Evolutionary conservation across 2,329 filamentous ascomycete genomes (phyloP).

Genomic region (Emergomyces pasteurianus): DNA sequence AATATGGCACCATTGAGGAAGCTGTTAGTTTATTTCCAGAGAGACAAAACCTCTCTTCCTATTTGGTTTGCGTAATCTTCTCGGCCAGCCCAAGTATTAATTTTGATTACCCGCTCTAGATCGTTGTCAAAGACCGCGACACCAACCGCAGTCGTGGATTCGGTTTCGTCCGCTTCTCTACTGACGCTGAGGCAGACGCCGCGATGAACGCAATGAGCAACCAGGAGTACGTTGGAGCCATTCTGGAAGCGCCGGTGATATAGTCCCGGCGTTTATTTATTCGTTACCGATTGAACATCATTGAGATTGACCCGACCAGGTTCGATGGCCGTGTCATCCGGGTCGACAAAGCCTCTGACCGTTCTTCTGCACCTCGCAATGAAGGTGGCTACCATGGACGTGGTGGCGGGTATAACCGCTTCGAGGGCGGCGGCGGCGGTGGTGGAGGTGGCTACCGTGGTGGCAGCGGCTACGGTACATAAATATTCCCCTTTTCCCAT

Average conservation of each 20-base stretch:
- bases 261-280: conserved; percentile 11
- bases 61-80: conserved; percentile 1
- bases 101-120: conserved; percentile 41
- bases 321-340: conserved; percentile 92
- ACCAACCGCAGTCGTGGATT: conserved; percentile 95
- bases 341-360: conserved; percentile 89
- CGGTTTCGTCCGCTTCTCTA: conserved; percentile 81
- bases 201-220: conserved; percentile 36
- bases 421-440: conserved; percentile 23
- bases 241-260: not conserved
- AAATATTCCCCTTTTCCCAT: not conserved
- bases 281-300: conserved; percentile 6
- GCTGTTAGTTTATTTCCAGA: conserved; percentile 54
- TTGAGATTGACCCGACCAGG: conserved; percentile 36
- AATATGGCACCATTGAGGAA: conserved; percentile 85
- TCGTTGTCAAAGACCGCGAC: conserved; percentile 95
- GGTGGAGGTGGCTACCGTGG: conserved; percentile 10
- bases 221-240: conserved; percentile 52
- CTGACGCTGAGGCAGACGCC: conserved; percentile 29
- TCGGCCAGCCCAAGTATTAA: conserved; percentile 7
- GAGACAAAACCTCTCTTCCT: conserved; percentile 12
- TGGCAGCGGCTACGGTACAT: conserved; percentile 24
- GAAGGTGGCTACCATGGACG: conserved; percentile 36
- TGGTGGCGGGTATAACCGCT: conserved; percentile 36
- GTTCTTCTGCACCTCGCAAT: conserved; percentile 50